Conservation (phyloP, 257 asterid genomes). For the Solanum okadae region DNA sequence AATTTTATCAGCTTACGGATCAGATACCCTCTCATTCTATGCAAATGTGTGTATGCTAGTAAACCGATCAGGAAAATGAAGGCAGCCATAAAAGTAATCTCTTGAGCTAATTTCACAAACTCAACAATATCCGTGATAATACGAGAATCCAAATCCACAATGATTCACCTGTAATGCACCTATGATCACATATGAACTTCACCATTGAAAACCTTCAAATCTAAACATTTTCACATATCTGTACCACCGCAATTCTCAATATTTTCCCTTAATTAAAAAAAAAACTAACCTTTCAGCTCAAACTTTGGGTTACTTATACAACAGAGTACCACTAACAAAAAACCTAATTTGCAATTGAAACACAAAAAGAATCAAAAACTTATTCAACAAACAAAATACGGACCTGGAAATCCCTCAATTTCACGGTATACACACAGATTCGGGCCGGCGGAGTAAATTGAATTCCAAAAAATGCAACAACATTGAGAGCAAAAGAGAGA, state of each 20-base stretch:
- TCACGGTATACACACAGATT: not conserved
- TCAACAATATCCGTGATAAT: not conserved
- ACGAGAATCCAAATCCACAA: slow-evolving; percentile 38
- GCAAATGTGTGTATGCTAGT: slow-evolving; percentile 56
- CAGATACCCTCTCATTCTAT: slow-evolving; percentile 76
- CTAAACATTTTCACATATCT: not conserved
- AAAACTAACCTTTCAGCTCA: slow-evolving; percentile 4
- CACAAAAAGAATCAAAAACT: not conserved
- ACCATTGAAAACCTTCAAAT: not conserved
- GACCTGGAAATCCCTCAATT: not conserved
- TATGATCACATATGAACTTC: not conserved
- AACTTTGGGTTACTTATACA: not conserved
- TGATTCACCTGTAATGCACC: slow-evolving; percentile 7
- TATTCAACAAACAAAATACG: not conserved
- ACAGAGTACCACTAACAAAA: not conserved
- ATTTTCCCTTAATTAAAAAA: not conserved
- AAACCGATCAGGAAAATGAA: slow-evolving; percentile 75
- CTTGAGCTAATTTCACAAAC: not conserved
- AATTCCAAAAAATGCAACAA: not conserved
- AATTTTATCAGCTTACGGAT: slow-evolving; percentile 66
- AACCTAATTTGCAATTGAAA: not conserved
- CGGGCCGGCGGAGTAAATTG: not conserved
- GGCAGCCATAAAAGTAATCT: slow-evolving; percentile 66
- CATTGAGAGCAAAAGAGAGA: not conserved
- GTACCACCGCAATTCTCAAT: not conserved